Evolutionary conservation across 1,284 basidiomycete genomes (phyloP).

Genomic region (Fomitopsis palustris): DNA sequence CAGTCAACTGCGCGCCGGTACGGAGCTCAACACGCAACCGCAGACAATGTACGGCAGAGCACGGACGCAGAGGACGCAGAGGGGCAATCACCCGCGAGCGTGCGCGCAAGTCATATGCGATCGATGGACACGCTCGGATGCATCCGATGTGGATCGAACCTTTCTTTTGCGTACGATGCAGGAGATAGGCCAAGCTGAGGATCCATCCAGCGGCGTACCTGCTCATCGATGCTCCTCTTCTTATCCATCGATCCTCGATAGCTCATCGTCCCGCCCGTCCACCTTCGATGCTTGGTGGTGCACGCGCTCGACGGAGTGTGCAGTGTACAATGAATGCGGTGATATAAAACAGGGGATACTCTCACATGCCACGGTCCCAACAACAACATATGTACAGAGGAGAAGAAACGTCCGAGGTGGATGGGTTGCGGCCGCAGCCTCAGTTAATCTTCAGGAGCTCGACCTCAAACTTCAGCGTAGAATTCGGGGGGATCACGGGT

Average conservation of each 20-base stretch:
- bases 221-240: slow-evolving; percentile 7
- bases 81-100: neutral
- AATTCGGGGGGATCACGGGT: slow-evolving; percentile 76
- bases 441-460: slow-evolving; percentile 73
- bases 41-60: neutral
- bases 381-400: slow-evolving; percentile 17
- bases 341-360: slow-evolving; percentile 23
- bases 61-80: neutral
- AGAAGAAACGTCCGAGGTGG: slow-evolving; percentile 7
- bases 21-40: neutral
- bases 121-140: neutral
- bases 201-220: neutral
- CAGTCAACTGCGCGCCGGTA: neutral
- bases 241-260: slow-evolving; percentile 9
- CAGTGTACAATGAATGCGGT: slow-evolving; percentile 8
- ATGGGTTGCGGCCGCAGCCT: slow-evolving; percentile 9
- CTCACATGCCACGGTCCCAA: slow-evolving; percentile 18
- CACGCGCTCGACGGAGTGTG: slow-evolving; percentile 1
- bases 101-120: neutral
- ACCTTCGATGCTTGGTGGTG: too few species aligned
- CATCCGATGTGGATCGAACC: neutral
- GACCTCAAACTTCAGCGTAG: slow-evolving; percentile 78
- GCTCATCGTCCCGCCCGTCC: neutral
- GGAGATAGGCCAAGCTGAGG: slow-evolving; percentile 1
- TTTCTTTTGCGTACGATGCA: slow-evolving; percentile 1